Base-by-base conservation (phyloP, 352 stramenopile genomes). In the Phytophthora hibernalis region DNA sequence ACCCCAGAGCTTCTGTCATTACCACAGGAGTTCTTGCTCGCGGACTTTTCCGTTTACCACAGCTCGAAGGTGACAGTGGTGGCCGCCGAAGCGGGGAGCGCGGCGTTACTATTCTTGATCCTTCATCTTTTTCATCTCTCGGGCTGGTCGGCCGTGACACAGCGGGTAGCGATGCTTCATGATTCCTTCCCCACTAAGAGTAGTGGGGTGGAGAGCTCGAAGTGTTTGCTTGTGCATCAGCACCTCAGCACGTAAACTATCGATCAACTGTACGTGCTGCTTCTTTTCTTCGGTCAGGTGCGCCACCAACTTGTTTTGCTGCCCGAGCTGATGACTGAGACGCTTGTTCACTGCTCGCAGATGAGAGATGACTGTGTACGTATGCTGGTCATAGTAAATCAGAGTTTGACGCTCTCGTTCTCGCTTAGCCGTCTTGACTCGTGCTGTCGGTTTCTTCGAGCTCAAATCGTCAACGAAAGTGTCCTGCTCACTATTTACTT, bases 311-410 rank as follows among this genome's bases (percentile, higher is more conserved):
- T 85, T 86, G 4, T 55, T 70, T 51, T 90, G 83, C 45, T 82
- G 74, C 12, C 89, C 78, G 1, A 92, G 38, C 49, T 89, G 70
- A 7, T 61, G 50, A 3, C 57, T 61, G 1, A 92, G 55, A 1
- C 71, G 70, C 33, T 83, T 87, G 61, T 89, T 92, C 7, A 76
- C 47, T 20, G 71, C 59, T 1, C 79, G 79, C 11, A 92, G 64
- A 20, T 70, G 76, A 1, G 77, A 78, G 12, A 89, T 76, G 21
- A 89, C 72, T 15, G 56, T 69, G 58, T 89, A 89, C 22, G 83
- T 91, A 18, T 75, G 70, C 1, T 85, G 77, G 18, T 90, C 83
- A 42, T 90, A 91, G 20, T 70, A 64, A n/a, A 65, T 63, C 26
- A 51, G 55, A 2, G 30, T 78, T 52, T 71, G 67, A 3, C 55